These are phyloP conservation scores for Hemileia vastatrix DNA, from an alignment of 1,284 basidiomycete genomes.

Conservation along the genomic window DNA sequence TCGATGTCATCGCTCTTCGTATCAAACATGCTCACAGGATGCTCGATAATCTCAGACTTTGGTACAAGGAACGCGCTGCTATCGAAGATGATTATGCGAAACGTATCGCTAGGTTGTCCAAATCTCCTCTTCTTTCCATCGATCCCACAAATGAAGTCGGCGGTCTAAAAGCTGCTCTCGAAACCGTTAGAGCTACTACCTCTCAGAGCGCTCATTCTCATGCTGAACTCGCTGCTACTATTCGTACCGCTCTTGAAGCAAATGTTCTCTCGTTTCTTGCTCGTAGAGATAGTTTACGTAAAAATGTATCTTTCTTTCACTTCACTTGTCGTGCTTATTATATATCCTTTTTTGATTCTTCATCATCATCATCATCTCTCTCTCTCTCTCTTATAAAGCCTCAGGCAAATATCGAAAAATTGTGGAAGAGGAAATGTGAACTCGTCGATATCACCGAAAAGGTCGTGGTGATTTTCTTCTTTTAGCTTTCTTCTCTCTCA, in stretches of 20 bases:
- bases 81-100: constrained; percentile 97
- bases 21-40: constrained; percentile 16
- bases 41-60: constrained; percentile 14
- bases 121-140: constrained; percentile 56
- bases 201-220: constrained; percentile 68
- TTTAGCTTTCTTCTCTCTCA: not conserved
- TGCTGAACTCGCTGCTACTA: constrained; percentile 59
- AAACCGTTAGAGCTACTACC: constrained; percentile 70
- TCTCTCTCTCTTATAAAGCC: constrained; percentile 42
- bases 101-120: constrained; percentile 69
- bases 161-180: constrained; percentile 65
- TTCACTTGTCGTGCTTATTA: not conserved
- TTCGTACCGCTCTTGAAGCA: constrained; percentile 66
- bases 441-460: constrained; percentile 74
- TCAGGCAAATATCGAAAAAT: constrained; percentile 70
- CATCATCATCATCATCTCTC: not conserved
- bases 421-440: constrained; percentile 72
- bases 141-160: constrained; percentile 47
- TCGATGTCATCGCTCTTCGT: constrained; percentile 10
- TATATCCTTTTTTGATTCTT: not conserved
- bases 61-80: constrained; percentile 48
- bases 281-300: constrained; percentile 32
- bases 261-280: constrained; percentile 36
- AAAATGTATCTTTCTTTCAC: constrained; percentile 30
- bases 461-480: constrained; percentile 33